Evolutionary conservation across 306 rosid genomes (phyloP).

Genomic region (Vigna mungo): DNA sequence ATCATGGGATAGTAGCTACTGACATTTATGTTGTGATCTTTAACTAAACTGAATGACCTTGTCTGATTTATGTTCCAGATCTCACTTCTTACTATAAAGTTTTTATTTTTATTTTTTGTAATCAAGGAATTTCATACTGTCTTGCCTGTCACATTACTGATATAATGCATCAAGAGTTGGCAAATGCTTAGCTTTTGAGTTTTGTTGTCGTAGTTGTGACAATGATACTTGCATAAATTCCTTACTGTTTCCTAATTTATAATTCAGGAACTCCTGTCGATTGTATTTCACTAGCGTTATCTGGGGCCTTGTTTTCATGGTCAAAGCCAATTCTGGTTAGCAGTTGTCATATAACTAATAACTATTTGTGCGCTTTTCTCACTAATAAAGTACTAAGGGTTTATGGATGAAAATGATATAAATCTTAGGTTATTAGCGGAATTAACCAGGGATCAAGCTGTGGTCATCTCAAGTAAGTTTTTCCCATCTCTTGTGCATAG

Average conservation of each 20-base stretch:
- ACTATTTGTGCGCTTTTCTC: neutral
- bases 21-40: neutral
- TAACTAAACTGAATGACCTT: neutral
- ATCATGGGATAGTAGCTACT: neutral
- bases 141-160: constrained; percentile 1
- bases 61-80: neutral
- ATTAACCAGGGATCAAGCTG: constrained; percentile 18
- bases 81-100: neutral
- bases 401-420: neutral
- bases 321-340: constrained; percentile 14
- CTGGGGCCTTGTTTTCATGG: constrained; percentile 19
- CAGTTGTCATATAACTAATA: neutral
- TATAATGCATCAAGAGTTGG: neutral
- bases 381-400: neutral
- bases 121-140: neutral
- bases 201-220: neutral
- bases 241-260: constrained; percentile 24
- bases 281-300: constrained; percentile 32
- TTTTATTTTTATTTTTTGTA: too few relatives aligned
- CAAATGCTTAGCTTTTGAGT: neutral
- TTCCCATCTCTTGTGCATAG: neutral
- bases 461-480: constrained; percentile 10
- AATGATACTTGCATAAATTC: constrained; percentile 12
- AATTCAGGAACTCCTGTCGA: constrained; percentile 79
- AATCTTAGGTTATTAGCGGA: neutral